A percentile compares a stretch with the other conserved stretches of the same genome.
phyloP scores from a whole-genome alignment of 2,329 filamentous ascomycete genomes.

The Beauveria sp. region DNA sequence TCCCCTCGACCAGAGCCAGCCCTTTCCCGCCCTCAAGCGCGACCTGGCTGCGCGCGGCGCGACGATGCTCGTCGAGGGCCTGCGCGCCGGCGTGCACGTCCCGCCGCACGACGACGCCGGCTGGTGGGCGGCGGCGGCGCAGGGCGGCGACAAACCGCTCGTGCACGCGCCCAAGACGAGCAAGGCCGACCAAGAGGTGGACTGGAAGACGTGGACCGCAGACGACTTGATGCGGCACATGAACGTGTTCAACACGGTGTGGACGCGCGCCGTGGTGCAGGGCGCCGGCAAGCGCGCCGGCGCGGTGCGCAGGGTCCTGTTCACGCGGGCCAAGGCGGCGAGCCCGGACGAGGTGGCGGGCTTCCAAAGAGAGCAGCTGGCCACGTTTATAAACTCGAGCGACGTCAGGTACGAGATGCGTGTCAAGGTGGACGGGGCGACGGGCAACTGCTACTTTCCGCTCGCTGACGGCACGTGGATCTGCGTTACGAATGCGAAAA shows the following conservation, averaged over 20 bases:
- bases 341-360: conserved; percentile 13
- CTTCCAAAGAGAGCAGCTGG: neutral
- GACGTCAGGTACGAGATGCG: neutral
- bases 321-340: conserved; percentile 26
- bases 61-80: conserved; percentile 58
- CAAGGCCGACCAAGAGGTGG: conserved; percentile 53
- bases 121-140: conserved; percentile 16
- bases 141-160: conserved; percentile 13
- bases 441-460: conserved; percentile 18
- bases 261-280: conserved; percentile 39
- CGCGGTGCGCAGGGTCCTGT: conserved; percentile 28
- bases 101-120: conserved; percentile 43
- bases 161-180: conserved; percentile 66
- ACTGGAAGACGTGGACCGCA: conserved; percentile 48
- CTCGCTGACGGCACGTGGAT: conserved; percentile 17
- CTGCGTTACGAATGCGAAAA: conserved; percentile 23
- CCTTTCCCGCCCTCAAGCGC: conserved; percentile 31
- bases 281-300: conserved; percentile 14
- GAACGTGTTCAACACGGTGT: conserved; percentile 57
- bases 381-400: neutral
- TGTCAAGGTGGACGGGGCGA: conserved; percentile 11
- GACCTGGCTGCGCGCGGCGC: conserved; percentile 59
- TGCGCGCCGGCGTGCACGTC: conserved; percentile 57
- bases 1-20: conserved; percentile 36
- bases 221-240: conserved; percentile 47